Evolutionary conservation across 2,329 filamentous ascomycete species (phyloP).

Genomic region (Aspergillus aculeatus): DNA sequence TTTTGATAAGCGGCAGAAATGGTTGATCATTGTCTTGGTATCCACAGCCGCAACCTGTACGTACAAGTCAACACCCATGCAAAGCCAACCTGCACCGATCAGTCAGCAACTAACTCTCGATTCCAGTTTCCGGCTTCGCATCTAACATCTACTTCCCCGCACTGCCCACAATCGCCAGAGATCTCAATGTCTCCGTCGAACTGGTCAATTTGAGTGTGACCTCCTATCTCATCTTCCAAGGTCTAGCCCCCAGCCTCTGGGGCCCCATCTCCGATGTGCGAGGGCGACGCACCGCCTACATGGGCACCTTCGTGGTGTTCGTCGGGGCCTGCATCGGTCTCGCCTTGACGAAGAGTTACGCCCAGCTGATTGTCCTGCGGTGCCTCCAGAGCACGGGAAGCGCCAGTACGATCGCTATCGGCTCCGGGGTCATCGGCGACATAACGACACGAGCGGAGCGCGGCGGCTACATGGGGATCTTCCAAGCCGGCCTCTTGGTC

Average conservation of each 20-base stretch:
- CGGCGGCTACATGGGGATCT: conserved; percentile 43
- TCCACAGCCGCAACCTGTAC: conserved; percentile 54
- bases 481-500: conserved; percentile 56
- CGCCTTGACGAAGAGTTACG: conserved; percentile 39
- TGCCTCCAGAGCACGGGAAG: conserved; percentile 42
- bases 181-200: too few relatives aligned
- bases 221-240: conserved; percentile 45
- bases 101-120: too few relatives aligned
- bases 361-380: conserved; percentile 38
- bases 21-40: conserved; percentile 48
- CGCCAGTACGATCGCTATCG: conserved; percentile 42
- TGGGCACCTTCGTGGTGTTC: conserved; percentile 53
- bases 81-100: too few relatives aligned
- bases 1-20: conserved; percentile 52
- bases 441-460: conserved; percentile 37
- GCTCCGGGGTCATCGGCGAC: conserved; percentile 40
- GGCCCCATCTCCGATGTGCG: conserved; percentile 52
- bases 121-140: too few relatives aligned
- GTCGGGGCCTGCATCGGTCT: conserved; percentile 42
- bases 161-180: too few relatives aligned
- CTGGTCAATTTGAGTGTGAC: too few relatives aligned
- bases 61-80: too few relatives aligned
- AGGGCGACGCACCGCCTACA: conserved; percentile 53
- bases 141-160: too few relatives aligned
- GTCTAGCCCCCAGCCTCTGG: conserved; percentile 53